phyloP scores from a whole-genome alignment of 2,329 filamentous ascomycete species.

The Colletotrichum kahawae region DNA sequence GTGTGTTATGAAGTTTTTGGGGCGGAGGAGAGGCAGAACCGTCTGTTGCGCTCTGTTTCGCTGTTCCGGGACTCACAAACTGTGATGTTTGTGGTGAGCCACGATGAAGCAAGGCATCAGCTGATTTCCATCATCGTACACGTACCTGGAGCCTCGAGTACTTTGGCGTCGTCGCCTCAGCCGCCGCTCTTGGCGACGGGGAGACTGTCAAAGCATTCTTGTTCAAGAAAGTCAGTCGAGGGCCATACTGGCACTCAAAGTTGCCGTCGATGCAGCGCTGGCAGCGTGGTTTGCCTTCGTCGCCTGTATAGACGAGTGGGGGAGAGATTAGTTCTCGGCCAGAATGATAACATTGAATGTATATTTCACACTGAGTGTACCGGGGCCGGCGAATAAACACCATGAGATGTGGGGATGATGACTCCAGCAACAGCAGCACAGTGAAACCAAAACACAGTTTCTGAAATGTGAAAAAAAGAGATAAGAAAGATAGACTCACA shows the following conservation, averaged over 20 bases:
- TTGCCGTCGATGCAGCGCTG: conserved; percentile 50
- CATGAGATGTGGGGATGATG: not conserved
- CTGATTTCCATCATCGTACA: not conserved
- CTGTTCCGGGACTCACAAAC: conserved; percentile 9
- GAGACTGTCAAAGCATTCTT: conserved; percentile 51
- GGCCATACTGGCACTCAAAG: conserved; percentile 53
- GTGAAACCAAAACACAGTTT: not conserved
- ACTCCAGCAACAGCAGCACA: not conserved
- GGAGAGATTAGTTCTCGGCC: not conserved
- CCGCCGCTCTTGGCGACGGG: not conserved
- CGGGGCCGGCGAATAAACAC: not conserved
- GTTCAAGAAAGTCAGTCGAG: conserved; percentile 50
- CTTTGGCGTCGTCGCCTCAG: not conserved
- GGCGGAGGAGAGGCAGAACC: not conserved
- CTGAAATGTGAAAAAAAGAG: not conserved
- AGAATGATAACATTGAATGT: not conserved
- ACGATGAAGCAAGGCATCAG: not conserved
- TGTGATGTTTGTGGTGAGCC: not conserved
- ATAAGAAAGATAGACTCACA: conserved; percentile 36
- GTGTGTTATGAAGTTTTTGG: not conserved
- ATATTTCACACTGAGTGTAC: not conserved
- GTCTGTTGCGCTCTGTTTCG: not conserved
- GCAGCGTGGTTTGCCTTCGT: conserved; percentile 55
- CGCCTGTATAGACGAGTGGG: conserved; percentile 40
- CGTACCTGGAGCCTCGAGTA: conserved; percentile 24